Evolutionary conservation across 1,284 basidiomycete genomes (phyloP).

Genomic region (Megacollybia platyphylla): DNA sequence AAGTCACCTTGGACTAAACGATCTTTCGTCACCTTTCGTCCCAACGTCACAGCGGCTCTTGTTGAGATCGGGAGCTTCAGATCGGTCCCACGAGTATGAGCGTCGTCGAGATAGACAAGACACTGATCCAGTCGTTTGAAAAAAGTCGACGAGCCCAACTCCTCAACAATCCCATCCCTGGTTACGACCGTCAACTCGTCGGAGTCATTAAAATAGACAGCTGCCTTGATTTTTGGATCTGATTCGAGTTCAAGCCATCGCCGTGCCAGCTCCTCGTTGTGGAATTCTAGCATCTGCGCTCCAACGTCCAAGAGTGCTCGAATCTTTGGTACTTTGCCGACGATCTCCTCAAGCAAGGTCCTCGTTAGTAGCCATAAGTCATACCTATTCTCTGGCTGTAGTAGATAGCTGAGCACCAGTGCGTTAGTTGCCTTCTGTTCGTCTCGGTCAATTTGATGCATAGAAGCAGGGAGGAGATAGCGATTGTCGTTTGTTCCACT

Average conservation of each 20-base stretch:
- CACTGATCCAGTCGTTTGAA: slow-evolving; percentile 27
- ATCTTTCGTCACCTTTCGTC: slow-evolving; percentile 42
- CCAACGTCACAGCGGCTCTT: slow-evolving; percentile 39
- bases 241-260: slow-evolving; percentile 23
- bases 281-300: slow-evolving; percentile 41
- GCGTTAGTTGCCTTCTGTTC: slow-evolving; percentile 37
- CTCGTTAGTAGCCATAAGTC: slow-evolving; percentile 18
- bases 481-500: slow-evolving; percentile 45
- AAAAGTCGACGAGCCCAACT: slow-evolving; percentile 29
- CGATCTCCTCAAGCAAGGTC: slow-evolving; percentile 13
- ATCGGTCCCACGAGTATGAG: slow-evolving; percentile 45
- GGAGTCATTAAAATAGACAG: slow-evolving; percentile 32
- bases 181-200: slow-evolving; percentile 30
- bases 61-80: slow-evolving; percentile 29
- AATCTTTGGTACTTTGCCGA: slow-evolving; percentile 22
- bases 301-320: slow-evolving; percentile 42
- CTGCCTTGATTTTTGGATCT: slow-evolving; percentile 17
- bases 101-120: slow-evolving; percentile 43
- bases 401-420: slow-evolving; percentile 28
- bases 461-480: slow-evolving; percentile 32
- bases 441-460: slow-evolving; percentile 27
- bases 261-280: slow-evolving; percentile 24
- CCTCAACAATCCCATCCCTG: slow-evolving; percentile 23
- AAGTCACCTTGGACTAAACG: slow-evolving; percentile 34
- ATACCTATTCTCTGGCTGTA: slow-evolving; percentile 28